These are phyloP conservation scores for Neonectria neomacrospora DNA, from an alignment of 2,329 filamentous ascomycete species.

Conservation along the genomic window DNA sequence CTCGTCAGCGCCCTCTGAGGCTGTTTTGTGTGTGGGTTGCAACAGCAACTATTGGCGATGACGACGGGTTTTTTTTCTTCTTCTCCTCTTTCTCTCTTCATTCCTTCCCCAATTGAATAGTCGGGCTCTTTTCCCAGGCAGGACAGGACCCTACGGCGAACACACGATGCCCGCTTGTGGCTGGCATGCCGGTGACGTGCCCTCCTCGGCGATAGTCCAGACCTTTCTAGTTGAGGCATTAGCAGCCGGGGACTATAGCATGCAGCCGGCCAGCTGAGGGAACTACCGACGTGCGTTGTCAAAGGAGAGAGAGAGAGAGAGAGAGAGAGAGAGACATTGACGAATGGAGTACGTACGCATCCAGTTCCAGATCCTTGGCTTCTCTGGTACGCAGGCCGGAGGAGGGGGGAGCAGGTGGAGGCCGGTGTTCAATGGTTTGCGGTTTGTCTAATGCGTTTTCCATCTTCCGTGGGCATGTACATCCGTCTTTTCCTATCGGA, in stretches of 20 bases:
- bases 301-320: neutral
- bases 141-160: constrained; percentile 20
- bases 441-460: constrained; percentile 2
- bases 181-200: constrained; percentile 14
- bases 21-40: constrained; percentile 8
- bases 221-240: constrained; percentile 3
- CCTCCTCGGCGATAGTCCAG: neutral
- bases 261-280: neutral
- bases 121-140: constrained; percentile 1
- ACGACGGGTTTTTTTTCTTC: constrained; percentile 1
- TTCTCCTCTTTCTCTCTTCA: too few species aligned
- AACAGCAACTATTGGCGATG: constrained; percentile 2
- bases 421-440: constrained; percentile 13
- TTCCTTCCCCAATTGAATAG: neutral
- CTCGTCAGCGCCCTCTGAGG: neutral
- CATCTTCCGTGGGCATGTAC: neutral
- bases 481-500: too few species aligned
- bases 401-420: neutral
- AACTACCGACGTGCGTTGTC: neutral
- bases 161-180: constrained; percentile 15
- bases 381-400: neutral
- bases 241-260: neutral
- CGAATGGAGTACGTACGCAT: constrained; percentile 12
- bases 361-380: neutral
- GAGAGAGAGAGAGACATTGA: neutral